phyloP scores from a whole-genome alignment of 805 yeast genomes.

The Saccharomycopsis microspora region DNA sequence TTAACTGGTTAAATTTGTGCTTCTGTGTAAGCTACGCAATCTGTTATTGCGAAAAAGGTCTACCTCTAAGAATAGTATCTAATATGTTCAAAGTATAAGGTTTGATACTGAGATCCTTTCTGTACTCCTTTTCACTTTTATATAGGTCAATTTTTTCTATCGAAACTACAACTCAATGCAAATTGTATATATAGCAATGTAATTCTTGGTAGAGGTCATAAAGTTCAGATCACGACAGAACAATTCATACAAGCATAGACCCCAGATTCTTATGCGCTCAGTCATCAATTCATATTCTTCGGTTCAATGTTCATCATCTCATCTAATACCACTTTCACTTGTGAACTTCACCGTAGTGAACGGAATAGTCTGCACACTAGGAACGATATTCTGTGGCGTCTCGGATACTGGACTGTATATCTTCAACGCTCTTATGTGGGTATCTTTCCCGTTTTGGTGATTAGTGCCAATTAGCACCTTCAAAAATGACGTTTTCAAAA shows the following conservation, averaged over 20 bases:
- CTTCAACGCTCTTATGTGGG: slow-evolving; percentile 73
- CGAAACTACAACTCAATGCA: background rate
- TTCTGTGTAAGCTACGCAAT: too few species aligned
- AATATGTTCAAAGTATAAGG: too few species aligned
- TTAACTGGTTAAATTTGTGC: too few species aligned
- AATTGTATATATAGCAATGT: background rate
- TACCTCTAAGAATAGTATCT: too few species aligned
- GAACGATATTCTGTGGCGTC: background rate
- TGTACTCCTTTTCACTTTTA: too few species aligned
- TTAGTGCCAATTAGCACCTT: slow-evolving; percentile 57
- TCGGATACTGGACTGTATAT: slow-evolving; percentile 22
- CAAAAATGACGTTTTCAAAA: slow-evolving; percentile 55
- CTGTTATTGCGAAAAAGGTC: too few species aligned
- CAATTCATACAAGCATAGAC: background rate
- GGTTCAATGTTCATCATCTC: background rate
- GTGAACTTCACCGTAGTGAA: slow-evolving; percentile 10
- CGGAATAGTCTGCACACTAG: slow-evolving; percentile 1
- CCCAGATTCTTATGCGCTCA: background rate
- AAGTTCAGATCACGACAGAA: background rate
- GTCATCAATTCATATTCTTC: background rate
- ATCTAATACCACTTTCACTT: slow-evolving; percentile 12
- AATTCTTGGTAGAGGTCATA: background rate
- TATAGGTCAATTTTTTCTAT: too few species aligned
- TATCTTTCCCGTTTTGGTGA: slow-evolving; percentile 93
- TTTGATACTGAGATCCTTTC: too few species aligned